Evolutionary conservation across 2,329 filamentous ascomycete species (phyloP), one percentile per base, ranked within the genome.

Genomic region (Botryosphaeria dothidea): DNA sequence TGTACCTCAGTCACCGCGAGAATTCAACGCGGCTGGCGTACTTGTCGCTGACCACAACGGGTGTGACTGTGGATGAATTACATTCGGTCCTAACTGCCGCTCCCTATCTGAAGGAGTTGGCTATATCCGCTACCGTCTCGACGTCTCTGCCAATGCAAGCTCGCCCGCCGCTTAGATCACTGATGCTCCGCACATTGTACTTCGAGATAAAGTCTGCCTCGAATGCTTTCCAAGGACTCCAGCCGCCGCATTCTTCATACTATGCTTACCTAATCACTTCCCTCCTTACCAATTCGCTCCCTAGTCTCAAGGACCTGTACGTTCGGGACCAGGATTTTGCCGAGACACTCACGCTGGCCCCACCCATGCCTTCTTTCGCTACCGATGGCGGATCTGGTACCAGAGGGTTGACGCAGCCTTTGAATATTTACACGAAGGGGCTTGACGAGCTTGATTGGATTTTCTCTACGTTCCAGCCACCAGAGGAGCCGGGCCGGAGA

Each of bases 251-350:
- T 6, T 78, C 81, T 25, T 85, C 84, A 19, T 96, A 97, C 80
- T 96, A 97, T 77, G 86, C 87, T 67, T 97, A 97, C 77, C 86
- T 98, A 21, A 89, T 92, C 27, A 86, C 86, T n/a, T 96, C 92
- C 0, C 86, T 98, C 34, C 86, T 95, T 66, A 85, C 88, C 17
- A 90, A 90, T 67, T 86, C 87, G 7, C 84, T 98, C 7, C 92
- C 93, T 1, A 86, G 85, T 38, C 83, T 98, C 8, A 84, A 84
- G 38, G 86, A 89, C 23, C 85, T 98, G 7, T 97, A 96, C 74
- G 94, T 97, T 19, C 90, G 92, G 58, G 93, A 97, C 71, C 86
- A 90, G 27, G 84, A 86, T 57, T 97, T 98, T 74, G 89, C 93
- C 1, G 92, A 96, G 69, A 85, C 89, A 11, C 86, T 97, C 5